phyloP scores from a whole-genome alignment of 2,329 filamentous ascomycete species.

The Zasmidium cellare region DNA sequence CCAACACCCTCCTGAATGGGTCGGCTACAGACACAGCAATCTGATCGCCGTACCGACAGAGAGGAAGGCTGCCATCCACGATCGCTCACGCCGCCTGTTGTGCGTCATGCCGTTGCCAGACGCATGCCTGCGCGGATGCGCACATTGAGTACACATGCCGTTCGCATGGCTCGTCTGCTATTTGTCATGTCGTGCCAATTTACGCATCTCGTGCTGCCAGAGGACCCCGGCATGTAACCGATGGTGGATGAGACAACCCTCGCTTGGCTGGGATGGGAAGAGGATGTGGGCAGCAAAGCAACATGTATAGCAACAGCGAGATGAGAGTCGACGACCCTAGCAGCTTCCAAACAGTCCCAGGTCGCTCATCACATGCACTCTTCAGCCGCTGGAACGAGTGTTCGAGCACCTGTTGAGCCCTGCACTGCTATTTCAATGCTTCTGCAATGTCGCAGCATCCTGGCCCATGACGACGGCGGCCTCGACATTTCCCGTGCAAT shows the following conservation, averaged over 20 bases:
- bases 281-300: constrained; percentile 13
- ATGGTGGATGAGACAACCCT: constrained; percentile 5
- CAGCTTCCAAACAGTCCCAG: not conserved
- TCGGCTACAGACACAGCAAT: constrained; percentile 6
- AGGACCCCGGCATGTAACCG: constrained; percentile 11
- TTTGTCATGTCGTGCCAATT: constrained; percentile 19
- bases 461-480: constrained; percentile 1
- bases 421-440: not conserved
- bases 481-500: not conserved
- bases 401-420: not conserved
- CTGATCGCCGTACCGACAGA: constrained; percentile 1
- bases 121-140: constrained; percentile 10
- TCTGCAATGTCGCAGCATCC: constrained; percentile 5
- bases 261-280: constrained; percentile 5
- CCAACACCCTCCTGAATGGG: constrained; percentile 3
- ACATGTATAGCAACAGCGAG: constrained; percentile 14
- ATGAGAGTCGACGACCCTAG: constrained; percentile 12
- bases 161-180: constrained; percentile 21
- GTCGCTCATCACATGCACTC: not conserved
- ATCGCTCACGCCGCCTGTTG: constrained; percentile 8
- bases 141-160: constrained; percentile 21
- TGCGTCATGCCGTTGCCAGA: constrained; percentile 7
- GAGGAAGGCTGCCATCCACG: not conserved
- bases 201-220: constrained; percentile 8
- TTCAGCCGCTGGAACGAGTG: constrained; percentile 3